Conservation (phyloP, 1,284 basidiomycete species). For the Rhodotorula sp. region DNA sequence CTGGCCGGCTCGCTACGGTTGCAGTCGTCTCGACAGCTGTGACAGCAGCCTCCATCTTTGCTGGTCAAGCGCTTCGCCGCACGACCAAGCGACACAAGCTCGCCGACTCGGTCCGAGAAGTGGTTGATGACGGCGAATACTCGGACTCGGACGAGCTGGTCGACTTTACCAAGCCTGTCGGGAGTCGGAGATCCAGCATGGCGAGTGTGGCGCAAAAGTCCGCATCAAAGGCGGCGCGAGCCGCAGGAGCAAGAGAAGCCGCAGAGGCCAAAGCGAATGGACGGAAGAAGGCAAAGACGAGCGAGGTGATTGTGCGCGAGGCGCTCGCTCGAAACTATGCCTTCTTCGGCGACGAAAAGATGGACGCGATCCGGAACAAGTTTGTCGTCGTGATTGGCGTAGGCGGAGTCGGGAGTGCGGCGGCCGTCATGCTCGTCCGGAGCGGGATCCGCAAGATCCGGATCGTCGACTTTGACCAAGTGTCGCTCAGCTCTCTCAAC, state of each 20-base stretch:
- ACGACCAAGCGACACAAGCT: conserved; percentile 12
- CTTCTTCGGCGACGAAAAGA: conserved; percentile 88
- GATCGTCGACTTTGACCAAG: conserved; percentile 78
- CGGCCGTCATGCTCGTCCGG: conserved; percentile 86
- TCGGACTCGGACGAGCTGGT: conserved; percentile 26
- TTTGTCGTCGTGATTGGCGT: conserved; percentile 88
- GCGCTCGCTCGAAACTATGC: conserved; percentile 91
- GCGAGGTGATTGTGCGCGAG: conserved; percentile 50
- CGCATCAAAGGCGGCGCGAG: not conserved
- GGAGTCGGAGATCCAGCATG: conserved; percentile 16
- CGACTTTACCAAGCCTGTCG: conserved; percentile 26
- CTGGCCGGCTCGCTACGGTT: conserved; percentile 24
- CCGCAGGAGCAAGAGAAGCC: not conserved
- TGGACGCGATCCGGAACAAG: conserved; percentile 71
- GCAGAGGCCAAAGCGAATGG: not conserved
- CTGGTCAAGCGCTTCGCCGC: conserved; percentile 24
- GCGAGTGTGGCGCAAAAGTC: not conserved
- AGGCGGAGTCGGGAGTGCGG: conserved; percentile 88
- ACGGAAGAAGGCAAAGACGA: conserved; percentile 24
- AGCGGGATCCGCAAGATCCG: conserved; percentile 52
- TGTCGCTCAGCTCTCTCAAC: conserved; percentile 87
- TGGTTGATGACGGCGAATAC: not conserved
- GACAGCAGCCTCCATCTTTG: conserved; percentile 28
- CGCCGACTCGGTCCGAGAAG: conserved; percentile 16
- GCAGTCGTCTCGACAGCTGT: conserved; percentile 26